Conservation (phyloP, 805 yeast genomes). For the Diddensiella santjacobensis region DNA sequence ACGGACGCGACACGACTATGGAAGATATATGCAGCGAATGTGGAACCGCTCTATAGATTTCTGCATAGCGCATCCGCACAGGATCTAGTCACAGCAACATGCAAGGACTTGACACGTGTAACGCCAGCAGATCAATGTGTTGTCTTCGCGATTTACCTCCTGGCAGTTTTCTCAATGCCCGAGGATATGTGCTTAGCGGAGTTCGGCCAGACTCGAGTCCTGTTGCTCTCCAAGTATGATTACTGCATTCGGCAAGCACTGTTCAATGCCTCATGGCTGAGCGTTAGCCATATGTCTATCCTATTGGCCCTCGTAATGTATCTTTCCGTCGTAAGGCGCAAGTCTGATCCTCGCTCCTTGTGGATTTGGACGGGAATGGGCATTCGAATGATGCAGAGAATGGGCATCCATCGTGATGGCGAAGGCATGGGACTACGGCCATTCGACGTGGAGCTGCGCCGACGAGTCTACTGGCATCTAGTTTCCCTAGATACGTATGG, state of each 20-base stretch:
- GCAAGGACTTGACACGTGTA: background rate
- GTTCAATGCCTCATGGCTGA: background rate
- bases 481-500: background rate
- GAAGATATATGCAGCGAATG: background rate
- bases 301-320: background rate
- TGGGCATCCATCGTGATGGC: conserved; percentile 6
- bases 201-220: background rate
- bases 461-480: conserved; percentile 4
- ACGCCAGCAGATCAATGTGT: background rate
- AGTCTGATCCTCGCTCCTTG: background rate
- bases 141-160: background rate
- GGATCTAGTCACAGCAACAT: background rate
- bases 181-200: background rate
- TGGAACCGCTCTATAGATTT: background rate
- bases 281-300: background rate
- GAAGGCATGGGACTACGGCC: conserved; percentile 1
- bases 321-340: background rate
- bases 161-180: background rate
- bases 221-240: background rate
- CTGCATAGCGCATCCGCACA: background rate
- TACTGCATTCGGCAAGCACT: background rate
- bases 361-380: conserved; percentile 2
- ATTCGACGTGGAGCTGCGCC: conserved; percentile 2
- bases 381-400: background rate
- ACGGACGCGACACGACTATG: background rate